Evolutionary conservation across 306 rosid genomes (phyloP), one percentile per base, ranked within the genome.

Genomic region (Cicer pinnatifidum): DNA sequence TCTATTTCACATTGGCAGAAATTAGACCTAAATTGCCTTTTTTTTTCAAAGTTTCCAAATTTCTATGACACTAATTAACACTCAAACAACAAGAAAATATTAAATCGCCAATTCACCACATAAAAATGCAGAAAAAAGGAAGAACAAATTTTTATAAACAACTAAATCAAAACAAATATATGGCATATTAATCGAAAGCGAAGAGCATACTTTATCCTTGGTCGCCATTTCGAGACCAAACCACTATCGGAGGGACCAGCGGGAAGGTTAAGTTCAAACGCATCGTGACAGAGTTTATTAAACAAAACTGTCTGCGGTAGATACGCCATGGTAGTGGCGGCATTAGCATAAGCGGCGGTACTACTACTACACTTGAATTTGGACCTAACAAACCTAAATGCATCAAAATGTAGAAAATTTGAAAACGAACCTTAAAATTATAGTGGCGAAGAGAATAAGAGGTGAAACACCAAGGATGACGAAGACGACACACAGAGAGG

Each of bases 161-260:
- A 50, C 38, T 4, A 6, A 50, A 69, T 51, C n/a, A 40, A 53
- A 19, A 28, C 11, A 16, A 57, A 10, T 12, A 46, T 45, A 6
- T 9, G 1, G 37, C 5, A 59, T 2, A 56, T 9, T 8, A 60
- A 73, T 63, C 19, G 35, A 62, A 60, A 57, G 44, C 1, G 20
- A 53, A 23, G 9, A 50, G 40, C 89, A 88, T 79, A 95, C 99
- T 78, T 93, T 78, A 46, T 92, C 97, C 85, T 91, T 92, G 11
- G 97, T 74, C 97, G 82, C 97, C 99, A 95, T 83, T 92, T 95
- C 1, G 97, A 95, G 62, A 95, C 96, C 77, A 90, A 69, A 1
- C 99, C 99, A 38, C 89, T 85, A 16, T 88, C 93, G 2, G 96
- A 87, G 1, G 97, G 97, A 6, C 99, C 97, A 0, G 81, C 69